Evolutionary conservation across 495 filamentous ascomycete genomes (phyloP).

Genomic region (Xylaria acuta): DNA sequence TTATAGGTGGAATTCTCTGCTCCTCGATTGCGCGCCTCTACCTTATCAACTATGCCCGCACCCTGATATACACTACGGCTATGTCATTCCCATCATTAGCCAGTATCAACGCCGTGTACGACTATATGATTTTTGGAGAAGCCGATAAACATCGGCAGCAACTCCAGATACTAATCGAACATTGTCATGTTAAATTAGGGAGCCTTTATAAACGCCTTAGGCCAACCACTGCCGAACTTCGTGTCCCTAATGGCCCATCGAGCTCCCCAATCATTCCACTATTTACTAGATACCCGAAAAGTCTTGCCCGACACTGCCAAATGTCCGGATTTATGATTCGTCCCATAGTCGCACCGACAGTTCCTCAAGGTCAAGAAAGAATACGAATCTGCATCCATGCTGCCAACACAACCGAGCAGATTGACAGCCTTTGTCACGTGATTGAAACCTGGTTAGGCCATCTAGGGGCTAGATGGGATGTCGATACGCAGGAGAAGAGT

Average conservation of each 20-base stretch:
- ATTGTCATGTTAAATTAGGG: conserved; percentile 35
- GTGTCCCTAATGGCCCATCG: conserved; percentile 33
- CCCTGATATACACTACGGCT: conserved; percentile 66
- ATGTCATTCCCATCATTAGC: conserved; percentile 61
- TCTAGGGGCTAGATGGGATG: neutral
- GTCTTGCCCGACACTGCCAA: conserved; percentile 60
- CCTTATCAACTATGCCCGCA: conserved; percentile 67
- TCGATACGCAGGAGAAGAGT: neutral
- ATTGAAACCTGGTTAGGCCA: conserved; percentile 50
- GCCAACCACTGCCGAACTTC: conserved; percentile 30
- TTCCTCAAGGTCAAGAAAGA: conserved; percentile 57
- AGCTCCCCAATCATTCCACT: conserved; percentile 51
- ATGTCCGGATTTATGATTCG: conserved; percentile 56
- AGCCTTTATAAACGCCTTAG: conserved; percentile 22
- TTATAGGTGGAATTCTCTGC: conserved; percentile 55
- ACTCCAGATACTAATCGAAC: conserved; percentile 35
- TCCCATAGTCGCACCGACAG: conserved; percentile 62
- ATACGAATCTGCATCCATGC: conserved; percentile 63
- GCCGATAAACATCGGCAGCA: conserved; percentile 44
- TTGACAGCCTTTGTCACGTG: conserved; percentile 47
- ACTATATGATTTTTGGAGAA: conserved; percentile 51
- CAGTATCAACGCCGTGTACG: conserved; percentile 57
- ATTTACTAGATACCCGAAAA: conserved; percentile 52
- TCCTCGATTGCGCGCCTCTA: conserved; percentile 57
- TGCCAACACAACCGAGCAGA: conserved; percentile 54